Base-by-base conservation (phyloP, 2,329 filamentous ascomycete species). In the Trichoderma breve region DNA sequence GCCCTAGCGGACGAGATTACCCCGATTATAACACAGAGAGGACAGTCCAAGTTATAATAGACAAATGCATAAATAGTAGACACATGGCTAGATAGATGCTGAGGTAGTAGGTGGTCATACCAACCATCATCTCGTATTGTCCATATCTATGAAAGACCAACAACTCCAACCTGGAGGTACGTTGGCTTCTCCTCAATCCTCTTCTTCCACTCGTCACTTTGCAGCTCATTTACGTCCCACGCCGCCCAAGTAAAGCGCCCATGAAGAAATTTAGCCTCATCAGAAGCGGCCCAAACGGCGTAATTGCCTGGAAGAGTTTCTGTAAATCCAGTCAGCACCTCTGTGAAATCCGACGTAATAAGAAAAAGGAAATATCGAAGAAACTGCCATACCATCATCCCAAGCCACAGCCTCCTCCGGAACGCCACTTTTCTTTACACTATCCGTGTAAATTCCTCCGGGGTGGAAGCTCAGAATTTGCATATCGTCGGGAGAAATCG, bases 381-480 rank as follows among this genome's bases (percentile, higher is more conserved):
- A 4, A 2, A 26, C 26, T 24, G 11, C 11, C n/a, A 2, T 72
- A 63, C 57, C 66, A 28, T 72, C 71, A 36, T 72, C 71, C 66
- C 66, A 72, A 5, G 7, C 26, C 15, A 47, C 15, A 9, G 15
- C n/a, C 1, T 47, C 39, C 24, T 26, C 6, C 15, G 71, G 72
- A 18, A 74, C 74, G 0, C 76, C 77, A 0, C 63, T 26, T 0
- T 58, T 69, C 69, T 71, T 43, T 9, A 60, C 3, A 76, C 77
- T 1, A 1, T 80, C 74, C 8, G 81, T 81, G 58, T 74, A 79
- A 24, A 83, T 75, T 7, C 75, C 71, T 4, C 82, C 82, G 0
- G 82, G 82, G 58, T 84, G 79, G 71, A 79, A 81, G 71, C 74
- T 81, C 34, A 83, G 24, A 18, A 84, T 71, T 71, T 83, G 82